Evolutionary conservation across 2,329 filamentous ascomycete genomes (phyloP), one percentile per base, ranked within the genome.

Genomic region (Nemania diffusa): DNA sequence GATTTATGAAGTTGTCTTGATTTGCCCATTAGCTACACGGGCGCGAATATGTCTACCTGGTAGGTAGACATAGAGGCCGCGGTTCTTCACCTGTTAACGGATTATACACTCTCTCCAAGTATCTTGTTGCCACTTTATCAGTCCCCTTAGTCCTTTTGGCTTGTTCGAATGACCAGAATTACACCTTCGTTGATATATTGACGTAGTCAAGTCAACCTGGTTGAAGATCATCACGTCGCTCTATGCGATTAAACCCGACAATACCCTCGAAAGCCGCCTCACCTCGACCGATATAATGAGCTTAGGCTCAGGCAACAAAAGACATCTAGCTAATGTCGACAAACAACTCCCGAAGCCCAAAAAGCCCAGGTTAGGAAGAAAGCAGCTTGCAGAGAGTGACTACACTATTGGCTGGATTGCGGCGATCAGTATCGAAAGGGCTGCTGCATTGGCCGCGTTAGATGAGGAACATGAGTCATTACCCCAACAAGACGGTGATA

Each of bases 381-480:
- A 24, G 15, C 42, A 32, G 13, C 57, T 57, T 32, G 11, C 44
- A 2, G 34, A 37, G 9, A 7, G 42, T 3, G 59, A 69, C 9
- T 80, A 78, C 53, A 75, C 72, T 2, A 70, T 79, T 9, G 76
- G 73, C 50, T 80, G 77, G 78, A 65, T 80, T 7, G 76, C 76
- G 62, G 77, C 77, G 0, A 69, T 80, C 7, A 71, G 71, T 1
- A 55, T 73, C 46, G 78, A 80, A 65, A 73, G 75, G 44, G 71
- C 76, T 5, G 65, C 65, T 15, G 78, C 76, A 0, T 73, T 75
- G 2, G 65, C 67, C 17, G 73, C 78, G 71, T 72, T 80, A 0
- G 78, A 80, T 58, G 62, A 71, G n/a, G 51, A 69, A 22, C 72
- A 79, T 53, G 56, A 68, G 0, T n/a, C 62, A 22, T 58, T 73